These are phyloP conservation scores for Capronia epimyces DNA, from an alignment of 2,329 filamentous ascomycete genomes.

Conservation along the genomic window DNA sequence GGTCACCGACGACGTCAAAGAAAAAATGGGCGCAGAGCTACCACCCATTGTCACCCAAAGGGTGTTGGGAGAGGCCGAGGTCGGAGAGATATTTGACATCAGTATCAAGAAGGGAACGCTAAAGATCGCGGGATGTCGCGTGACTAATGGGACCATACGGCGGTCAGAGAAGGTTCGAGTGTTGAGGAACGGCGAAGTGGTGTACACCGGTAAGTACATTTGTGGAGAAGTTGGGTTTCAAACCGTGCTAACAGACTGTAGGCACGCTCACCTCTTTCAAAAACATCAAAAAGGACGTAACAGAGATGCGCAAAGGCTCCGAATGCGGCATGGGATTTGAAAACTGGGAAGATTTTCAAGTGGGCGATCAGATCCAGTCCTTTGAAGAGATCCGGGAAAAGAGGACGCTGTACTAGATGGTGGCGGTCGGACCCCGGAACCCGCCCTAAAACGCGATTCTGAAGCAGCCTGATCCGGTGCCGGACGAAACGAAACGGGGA, in stretches of 20 bases:
- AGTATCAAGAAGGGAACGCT: constrained; percentile 65
- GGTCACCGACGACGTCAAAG: constrained; percentile 46
- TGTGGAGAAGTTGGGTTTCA: background rate
- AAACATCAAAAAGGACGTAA: constrained; percentile 85
- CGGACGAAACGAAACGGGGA: constrained; percentile 5
- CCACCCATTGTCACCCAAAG: constrained; percentile 60
- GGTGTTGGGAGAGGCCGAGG: constrained; percentile 81
- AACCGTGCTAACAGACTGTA: constrained; percentile 36
- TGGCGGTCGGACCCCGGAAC: background rate
- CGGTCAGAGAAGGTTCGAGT: constrained; percentile 64
- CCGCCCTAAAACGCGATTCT: background rate
- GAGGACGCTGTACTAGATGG: constrained; percentile 44
- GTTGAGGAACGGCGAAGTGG: constrained; percentile 60
- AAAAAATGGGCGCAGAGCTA: constrained; percentile 63
- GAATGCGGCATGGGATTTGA: constrained; percentile 89
- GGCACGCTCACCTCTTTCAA: constrained; percentile 77
- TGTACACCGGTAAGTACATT: constrained; percentile 72
- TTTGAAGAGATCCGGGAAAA: constrained; percentile 76
- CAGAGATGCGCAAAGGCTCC: constrained; percentile 82
- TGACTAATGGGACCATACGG: constrained; percentile 71
- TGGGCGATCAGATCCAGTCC: constrained; percentile 80
- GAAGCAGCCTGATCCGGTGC: background rate
- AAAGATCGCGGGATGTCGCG: constrained; percentile 79
- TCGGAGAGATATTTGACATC: constrained; percentile 78
- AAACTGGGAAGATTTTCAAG: constrained; percentile 68